These are phyloP conservation scores for Solanum bulbocastanum DNA, from an alignment of 257 asterid genomes.

Conservation along the genomic window DNA sequence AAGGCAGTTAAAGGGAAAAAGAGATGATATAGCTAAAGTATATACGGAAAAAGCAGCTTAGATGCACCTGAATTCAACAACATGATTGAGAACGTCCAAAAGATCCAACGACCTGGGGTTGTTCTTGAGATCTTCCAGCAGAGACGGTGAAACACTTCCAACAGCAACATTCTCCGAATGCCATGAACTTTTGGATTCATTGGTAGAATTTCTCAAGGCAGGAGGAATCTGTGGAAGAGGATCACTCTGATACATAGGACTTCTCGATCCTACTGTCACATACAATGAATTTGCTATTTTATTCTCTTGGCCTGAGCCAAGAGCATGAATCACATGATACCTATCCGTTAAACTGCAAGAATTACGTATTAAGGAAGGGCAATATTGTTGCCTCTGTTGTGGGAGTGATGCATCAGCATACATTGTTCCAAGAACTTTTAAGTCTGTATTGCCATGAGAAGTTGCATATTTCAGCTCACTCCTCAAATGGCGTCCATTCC, in stretches of 20 bases:
- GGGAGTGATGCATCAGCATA: slow-evolving; percentile 55
- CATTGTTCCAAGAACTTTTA: slow-evolving; percentile 55
- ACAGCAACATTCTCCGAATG: slow-evolving; percentile 32
- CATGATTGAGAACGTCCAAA: slow-evolving; percentile 49
- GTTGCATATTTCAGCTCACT: slow-evolving; percentile 26
- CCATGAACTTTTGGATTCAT: slow-evolving; percentile 27
- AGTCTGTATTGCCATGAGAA: slow-evolving; percentile 28
- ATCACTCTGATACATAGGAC: slow-evolving; percentile 30
- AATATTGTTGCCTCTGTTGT: slow-evolving; percentile 49
- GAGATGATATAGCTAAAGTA: not conserved
- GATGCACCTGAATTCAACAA: slow-evolving; percentile 69
- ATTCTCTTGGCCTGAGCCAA: slow-evolving; percentile 25
- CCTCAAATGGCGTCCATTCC: slow-evolving; percentile 32
- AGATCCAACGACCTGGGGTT: slow-evolving; percentile 55
- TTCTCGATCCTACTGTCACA: slow-evolving; percentile 25
- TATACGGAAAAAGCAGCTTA: not conserved
- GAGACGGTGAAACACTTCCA: slow-evolving; percentile 32
- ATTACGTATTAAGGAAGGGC: slow-evolving; percentile 22
- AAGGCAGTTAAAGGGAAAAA: not conserved
- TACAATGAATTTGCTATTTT: slow-evolving; percentile 12
- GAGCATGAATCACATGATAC: slow-evolving; percentile 23
- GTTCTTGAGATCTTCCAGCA: slow-evolving; percentile 57
- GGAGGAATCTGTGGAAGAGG: slow-evolving; percentile 21
- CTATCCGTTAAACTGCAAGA: slow-evolving; percentile 23
- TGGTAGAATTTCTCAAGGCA: slow-evolving; percentile 19